Conservation (phyloP, 148 eudicot species). For the Gaultheria prostrata region DNA sequence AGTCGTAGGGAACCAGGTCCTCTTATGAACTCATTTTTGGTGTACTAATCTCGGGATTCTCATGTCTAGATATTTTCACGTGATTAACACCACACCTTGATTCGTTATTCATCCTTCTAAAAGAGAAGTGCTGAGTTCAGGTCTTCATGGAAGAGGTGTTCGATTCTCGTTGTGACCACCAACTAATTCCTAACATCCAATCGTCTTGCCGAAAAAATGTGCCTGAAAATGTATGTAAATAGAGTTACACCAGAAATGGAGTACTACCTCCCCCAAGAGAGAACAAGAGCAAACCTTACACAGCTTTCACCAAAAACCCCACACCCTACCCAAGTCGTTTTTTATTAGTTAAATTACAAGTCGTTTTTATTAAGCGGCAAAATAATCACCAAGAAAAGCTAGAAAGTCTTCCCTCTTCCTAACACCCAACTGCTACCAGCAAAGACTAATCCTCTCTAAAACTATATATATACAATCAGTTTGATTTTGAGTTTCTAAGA, state of each 20-base stretch:
- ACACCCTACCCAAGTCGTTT: neutral
- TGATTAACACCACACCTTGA: too few species aligned
- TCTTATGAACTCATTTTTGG: neutral
- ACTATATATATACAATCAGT: neutral
- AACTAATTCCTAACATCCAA: too few species aligned
- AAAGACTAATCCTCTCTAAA: neutral
- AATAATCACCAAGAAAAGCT: neutral
- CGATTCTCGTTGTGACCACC: too few species aligned
- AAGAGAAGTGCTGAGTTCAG: too few species aligned
- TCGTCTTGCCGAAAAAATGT: too few species aligned
- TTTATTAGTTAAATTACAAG: neutral
- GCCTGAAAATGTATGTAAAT: neutral
- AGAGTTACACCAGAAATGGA: neutral
- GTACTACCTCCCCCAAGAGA: neutral
- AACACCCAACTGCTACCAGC: constrained; percentile 5
- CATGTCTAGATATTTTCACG: too few species aligned
- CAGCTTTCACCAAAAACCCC: neutral
- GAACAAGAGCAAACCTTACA: neutral
- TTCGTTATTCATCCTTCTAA: too few species aligned
- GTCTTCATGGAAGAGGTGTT: too few species aligned
- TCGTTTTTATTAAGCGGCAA: neutral
- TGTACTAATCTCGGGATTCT: neutral
- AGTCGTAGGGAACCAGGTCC: neutral
- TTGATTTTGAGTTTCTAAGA: neutral
- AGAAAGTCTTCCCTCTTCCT: neutral